These are phyloP conservation scores for Mycena indigotica DNA, from an alignment of 768 basidiomycete genomes.

Conservation along the genomic window DNA sequence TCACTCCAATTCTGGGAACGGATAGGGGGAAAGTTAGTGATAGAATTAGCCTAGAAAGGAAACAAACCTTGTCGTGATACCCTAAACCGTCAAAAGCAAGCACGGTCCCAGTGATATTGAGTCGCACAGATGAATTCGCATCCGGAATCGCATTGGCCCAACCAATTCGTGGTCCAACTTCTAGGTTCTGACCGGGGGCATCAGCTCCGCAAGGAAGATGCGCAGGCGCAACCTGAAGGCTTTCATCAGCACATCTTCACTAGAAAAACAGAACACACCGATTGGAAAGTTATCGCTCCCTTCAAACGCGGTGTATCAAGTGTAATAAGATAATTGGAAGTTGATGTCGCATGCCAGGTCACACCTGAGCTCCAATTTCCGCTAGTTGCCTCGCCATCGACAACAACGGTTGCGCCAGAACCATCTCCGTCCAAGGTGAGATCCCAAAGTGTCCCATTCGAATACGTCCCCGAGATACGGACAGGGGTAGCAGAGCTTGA, in stretches of 20 bases:
- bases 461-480: slow-evolving; percentile 8
- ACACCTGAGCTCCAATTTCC: slow-evolving; percentile 21
- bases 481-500: slow-evolving; percentile 5
- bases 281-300: slow-evolving; percentile 8
- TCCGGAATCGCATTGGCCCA: slow-evolving; percentile 25
- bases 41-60: background rate
- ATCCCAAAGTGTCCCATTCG: slow-evolving; percentile 11
- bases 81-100: slow-evolving; percentile 12
- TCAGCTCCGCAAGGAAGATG: slow-evolving; percentile 18
- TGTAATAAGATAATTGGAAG: slow-evolving; percentile 6
- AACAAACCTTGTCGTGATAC: slow-evolving; percentile 19
- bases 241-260: too few relatives aligned
- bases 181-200: slow-evolving; percentile 8
- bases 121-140: slow-evolving; percentile 9
- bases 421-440: background rate
- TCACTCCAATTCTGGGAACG: background rate
- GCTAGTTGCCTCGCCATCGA: slow-evolving; percentile 11
- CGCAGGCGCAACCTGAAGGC: slow-evolving; percentile 9
- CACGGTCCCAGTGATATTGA: slow-evolving; percentile 7
- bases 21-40: background rate
- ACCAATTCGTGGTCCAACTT: slow-evolving; percentile 17
- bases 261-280: background rate
- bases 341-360: slow-evolving; percentile 9
- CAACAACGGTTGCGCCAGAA: slow-evolving; percentile 5
- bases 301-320: slow-evolving; percentile 14